These are phyloP conservation scores for Apiotrichum sp. DNA, from an alignment of 1,284 basidiomycete species.

Conservation along the genomic window DNA sequence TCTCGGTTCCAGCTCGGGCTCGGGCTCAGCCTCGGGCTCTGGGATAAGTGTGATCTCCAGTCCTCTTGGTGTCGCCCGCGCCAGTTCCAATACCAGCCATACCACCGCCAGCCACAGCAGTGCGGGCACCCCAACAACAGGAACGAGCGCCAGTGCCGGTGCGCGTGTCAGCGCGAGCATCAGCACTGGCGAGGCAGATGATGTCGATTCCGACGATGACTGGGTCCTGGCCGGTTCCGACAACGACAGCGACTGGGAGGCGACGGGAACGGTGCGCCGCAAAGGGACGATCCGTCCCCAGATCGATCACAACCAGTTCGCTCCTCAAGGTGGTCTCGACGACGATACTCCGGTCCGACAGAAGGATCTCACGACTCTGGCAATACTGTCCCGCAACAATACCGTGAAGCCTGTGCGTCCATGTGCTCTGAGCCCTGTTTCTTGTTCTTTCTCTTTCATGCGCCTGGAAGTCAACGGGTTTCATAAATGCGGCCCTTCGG, in stretches of 20 bases:
- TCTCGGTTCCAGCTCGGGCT: too few relatives aligned
- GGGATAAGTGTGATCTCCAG: too few relatives aligned
- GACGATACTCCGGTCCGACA: conserved; percentile 13
- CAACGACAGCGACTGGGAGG: conserved; percentile 3
- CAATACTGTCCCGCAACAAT: conserved; percentile 13
- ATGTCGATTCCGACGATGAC: neutral
- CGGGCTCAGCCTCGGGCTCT: too few relatives aligned
- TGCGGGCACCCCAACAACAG: too few relatives aligned
- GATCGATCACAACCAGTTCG: too few relatives aligned
- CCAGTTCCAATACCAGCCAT: too few relatives aligned
- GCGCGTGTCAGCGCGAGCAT: neutral
- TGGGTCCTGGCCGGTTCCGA: neutral
- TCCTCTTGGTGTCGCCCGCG: too few relatives aligned
- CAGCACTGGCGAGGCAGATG: neutral
- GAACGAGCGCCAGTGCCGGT: too few relatives aligned
- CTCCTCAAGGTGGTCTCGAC: neutral
- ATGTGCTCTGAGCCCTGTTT: neutral
- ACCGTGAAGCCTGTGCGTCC: conserved; percentile 16
- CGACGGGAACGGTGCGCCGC: neutral
- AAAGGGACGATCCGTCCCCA: neutral
- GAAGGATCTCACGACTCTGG: conserved; percentile 26
- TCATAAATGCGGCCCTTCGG: too few relatives aligned
- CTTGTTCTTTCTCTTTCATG: too few relatives aligned
- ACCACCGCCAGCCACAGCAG: too few relatives aligned
- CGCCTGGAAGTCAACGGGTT: too few relatives aligned